Evolutionary conservation across 805 yeast species (phyloP).

Genomic region (Danielia reshetovae): DNA sequence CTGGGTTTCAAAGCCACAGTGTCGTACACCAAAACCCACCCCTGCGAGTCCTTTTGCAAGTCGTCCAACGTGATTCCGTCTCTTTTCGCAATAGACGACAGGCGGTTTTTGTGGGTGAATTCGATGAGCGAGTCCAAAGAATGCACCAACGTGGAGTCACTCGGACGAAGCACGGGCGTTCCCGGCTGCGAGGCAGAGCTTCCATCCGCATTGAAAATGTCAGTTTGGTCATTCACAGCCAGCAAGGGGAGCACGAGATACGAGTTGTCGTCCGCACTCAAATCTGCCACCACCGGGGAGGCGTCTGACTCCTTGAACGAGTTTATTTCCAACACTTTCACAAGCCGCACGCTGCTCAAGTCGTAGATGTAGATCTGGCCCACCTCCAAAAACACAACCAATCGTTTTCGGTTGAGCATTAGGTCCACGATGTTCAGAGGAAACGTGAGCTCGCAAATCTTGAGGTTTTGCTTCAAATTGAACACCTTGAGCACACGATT

Average conservation of each 20-base stretch:
- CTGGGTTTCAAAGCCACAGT: slow-evolving; percentile 29
- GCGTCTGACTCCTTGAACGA: slow-evolving; percentile 2
- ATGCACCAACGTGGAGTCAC: slow-evolving; percentile 15
- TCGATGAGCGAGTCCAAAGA: slow-evolving; percentile 21
- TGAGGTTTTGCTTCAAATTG: slow-evolving; percentile 39
- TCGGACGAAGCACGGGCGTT: slow-evolving; percentile 16
- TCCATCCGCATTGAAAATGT: slow-evolving; percentile 22
- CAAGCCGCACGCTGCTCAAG: slow-evolving; percentile 79
- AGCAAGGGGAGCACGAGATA: slow-evolving; percentile 33
- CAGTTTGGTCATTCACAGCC: slow-evolving; percentile 26
- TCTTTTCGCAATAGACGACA: slow-evolving; percentile 10
- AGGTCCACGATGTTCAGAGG: slow-evolving; percentile 72
- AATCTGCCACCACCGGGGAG: slow-evolving; percentile 28
- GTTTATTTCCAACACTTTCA: slow-evolving; percentile 39
- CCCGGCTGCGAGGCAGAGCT: slow-evolving; percentile 4
- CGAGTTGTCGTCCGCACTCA: slow-evolving; percentile 34
- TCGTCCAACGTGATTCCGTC: slow-evolving; percentile 24
- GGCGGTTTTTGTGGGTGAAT: slow-evolving; percentile 22
- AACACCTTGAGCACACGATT: slow-evolving; percentile 34
- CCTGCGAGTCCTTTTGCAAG: slow-evolving; percentile 24
- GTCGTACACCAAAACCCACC: slow-evolving; percentile 41
- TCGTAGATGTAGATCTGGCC: slow-evolving; percentile 89
- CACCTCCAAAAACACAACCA: slow-evolving; percentile 65
- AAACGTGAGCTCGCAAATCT: slow-evolving; percentile 84
- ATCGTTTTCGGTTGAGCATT: slow-evolving; percentile 74